A percentile compares a stretch with the other conserved stretches of the same genome.
Evolutionary conservation across 768 basidiomycete species (phyloP).

Genomic region (Podaxis sp.): DNA sequence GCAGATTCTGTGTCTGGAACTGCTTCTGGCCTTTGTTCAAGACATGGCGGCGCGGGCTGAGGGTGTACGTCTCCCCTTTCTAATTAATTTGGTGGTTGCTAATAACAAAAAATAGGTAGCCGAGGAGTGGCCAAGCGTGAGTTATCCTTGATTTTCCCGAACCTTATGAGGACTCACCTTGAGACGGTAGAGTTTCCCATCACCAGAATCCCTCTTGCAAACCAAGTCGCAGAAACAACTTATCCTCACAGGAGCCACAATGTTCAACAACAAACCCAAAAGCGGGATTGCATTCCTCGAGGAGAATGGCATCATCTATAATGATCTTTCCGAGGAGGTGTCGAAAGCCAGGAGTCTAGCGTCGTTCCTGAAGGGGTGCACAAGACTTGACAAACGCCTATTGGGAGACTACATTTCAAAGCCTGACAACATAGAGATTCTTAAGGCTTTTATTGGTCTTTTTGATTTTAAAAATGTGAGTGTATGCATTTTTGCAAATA

Average conservation of each 20-base stretch:
- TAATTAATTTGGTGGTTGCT: slow-evolving; percentile 16
- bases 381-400: slow-evolving; percentile 87
- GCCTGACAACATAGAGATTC: slow-evolving; percentile 80
- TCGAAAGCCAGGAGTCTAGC: slow-evolving; percentile 74
- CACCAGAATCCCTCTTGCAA: slow-evolving; percentile 56
- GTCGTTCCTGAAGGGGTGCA: slow-evolving; percentile 79
- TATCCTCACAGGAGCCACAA: slow-evolving; percentile 76
- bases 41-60: slow-evolving; percentile 75
- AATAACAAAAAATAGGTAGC: slow-evolving; percentile 30
- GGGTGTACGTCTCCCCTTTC: slow-evolving; percentile 30
- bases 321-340: slow-evolving; percentile 54
- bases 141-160: slow-evolving; percentile 21
- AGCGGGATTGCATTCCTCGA: slow-evolving; percentile 87
- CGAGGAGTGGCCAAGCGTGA: slow-evolving; percentile 65
- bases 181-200: slow-evolving; percentile 47
- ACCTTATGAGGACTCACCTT: slow-evolving; percentile 1
- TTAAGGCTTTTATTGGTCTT: slow-evolving; percentile 83
- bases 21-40: slow-evolving; percentile 83
- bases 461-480: slow-evolving; percentile 89
- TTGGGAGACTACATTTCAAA: slow-evolving; percentile 92
- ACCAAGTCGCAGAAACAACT: slow-evolving; percentile 86
- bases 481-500: slow-evolving; percentile 13
- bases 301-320: slow-evolving; percentile 86
- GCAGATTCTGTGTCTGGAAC: slow-evolving; percentile 86
- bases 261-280: slow-evolving; percentile 94